Base-by-base conservation (phyloP, 1,139 yeast genomes). In the Geotrichum bryndzae region DNA sequence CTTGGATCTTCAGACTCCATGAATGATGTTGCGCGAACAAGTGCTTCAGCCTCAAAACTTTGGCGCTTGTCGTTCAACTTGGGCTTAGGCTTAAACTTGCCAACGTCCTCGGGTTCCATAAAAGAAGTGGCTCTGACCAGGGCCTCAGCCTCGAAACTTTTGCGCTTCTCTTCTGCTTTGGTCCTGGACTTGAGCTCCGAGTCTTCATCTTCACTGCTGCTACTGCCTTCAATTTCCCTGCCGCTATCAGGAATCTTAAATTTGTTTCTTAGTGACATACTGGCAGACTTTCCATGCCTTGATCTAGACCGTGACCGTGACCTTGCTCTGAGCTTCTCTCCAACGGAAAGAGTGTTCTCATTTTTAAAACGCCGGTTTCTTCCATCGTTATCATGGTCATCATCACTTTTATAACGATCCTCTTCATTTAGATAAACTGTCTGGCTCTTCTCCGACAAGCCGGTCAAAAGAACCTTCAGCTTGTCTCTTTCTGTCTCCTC, bases 331-430 rank as follows among this genome's bases (percentile, higher is more conserved):
- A 41, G 48, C 48, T 41, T 41, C 13, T 41, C 48, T 2, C 22
- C 18, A 10, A 41, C 48, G 3, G 48, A 41, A 41, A 41, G 48
- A n/a, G 48, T n/a, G 48, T n/a, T 41, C 23, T 41, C 48, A 41
- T 18, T 7, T 23, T 15, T 41, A 13, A 74, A 69, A 56, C 69
- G 68, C 52, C 54, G 48, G 27, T 72, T 68, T 60, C 68, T 67
- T 22, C 74, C 74, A n/a, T 76, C 72, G 58, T 76, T 74, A 51
- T 76, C 79, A 35, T 72, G 72, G 51, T 79, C 79, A 27, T 15
- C 22, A 23, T 50, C 52, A 15, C 29, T 50, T 2, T 11, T 23
- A 25, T 50, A 6, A 23, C 13, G 29, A 31, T 52, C 54, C 27
- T 52, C 41, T 31, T 51, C 53, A 7, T 22, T 74, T 61, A 76